These are phyloP conservation scores for Pyronema omphalodes DNA, from an alignment of 495 filamentous ascomycete genomes.

Conservation along the genomic window DNA sequence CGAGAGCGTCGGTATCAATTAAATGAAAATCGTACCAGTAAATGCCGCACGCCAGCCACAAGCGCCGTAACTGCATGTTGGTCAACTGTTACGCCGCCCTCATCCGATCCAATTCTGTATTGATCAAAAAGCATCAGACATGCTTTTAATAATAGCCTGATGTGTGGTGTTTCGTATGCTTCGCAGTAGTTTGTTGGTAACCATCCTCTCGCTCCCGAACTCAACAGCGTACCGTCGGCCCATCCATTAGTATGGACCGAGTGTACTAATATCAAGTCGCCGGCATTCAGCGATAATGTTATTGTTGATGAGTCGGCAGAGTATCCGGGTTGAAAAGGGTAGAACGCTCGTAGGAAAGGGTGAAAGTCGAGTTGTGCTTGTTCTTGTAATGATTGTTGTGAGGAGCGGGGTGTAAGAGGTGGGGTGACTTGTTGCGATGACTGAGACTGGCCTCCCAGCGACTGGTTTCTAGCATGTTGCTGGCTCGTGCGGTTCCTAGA, in stretches of 20 bases:
- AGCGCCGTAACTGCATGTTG: conserved; percentile 82
- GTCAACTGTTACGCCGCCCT: conserved; percentile 46
- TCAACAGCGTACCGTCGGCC: conserved; percentile 91
- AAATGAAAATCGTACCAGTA: conserved; percentile 45
- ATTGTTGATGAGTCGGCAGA: conserved; percentile 52
- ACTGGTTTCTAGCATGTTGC: conserved; percentile 27
- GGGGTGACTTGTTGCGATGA: conserved; percentile 43
- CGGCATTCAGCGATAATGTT: conserved; percentile 70
- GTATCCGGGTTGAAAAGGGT: conserved; percentile 68
- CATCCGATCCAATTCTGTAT: conserved; percentile 43
- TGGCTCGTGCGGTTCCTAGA: conserved; percentile 15
- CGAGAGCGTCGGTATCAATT: conserved; percentile 1
- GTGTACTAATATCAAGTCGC: conserved; percentile 86
- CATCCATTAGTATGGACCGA: conserved; percentile 97
- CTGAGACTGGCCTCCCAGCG: conserved; percentile 28
- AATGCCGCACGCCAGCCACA: conserved; percentile 77
- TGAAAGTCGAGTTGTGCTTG: conserved; percentile 52
- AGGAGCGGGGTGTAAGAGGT: conserved; percentile 49
- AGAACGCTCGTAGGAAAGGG: conserved; percentile 91
- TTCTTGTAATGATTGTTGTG: conserved; percentile 37
- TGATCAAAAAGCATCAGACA: conserved; percentile 87
- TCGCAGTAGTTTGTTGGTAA: conserved; percentile 97
- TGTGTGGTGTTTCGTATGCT: conserved; percentile 69
- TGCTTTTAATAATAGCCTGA: conserved; percentile 69
- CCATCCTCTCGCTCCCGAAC: conserved; percentile 82